Evolutionary conservation across 148 eudicot species (phyloP).

Genomic region (Vaccinium myrtillus): DNA sequence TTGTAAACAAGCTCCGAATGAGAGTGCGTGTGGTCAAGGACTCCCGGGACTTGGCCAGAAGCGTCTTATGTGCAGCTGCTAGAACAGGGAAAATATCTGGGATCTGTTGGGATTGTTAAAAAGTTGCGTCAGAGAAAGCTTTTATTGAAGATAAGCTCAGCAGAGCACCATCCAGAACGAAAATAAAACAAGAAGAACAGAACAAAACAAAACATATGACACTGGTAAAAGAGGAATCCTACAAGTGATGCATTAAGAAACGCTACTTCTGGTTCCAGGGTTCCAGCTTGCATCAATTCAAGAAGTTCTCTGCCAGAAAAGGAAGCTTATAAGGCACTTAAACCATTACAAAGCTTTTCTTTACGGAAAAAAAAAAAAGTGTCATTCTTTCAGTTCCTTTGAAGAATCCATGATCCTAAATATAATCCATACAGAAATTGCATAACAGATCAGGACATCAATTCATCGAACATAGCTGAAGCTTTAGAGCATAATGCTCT

Average conservation of each 20-base stretch:
- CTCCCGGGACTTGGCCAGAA: slow-evolving; percentile 66
- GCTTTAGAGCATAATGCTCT: not conserved
- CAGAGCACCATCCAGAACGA: not conserved
- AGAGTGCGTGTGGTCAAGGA: slow-evolving; percentile 75
- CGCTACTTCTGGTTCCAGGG: slow-evolving; percentile 89
- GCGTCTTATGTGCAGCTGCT: slow-evolving; percentile 88
- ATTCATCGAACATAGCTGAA: not conserved
- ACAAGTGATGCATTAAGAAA: slow-evolving; percentile 93
- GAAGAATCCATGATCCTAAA: not conserved
- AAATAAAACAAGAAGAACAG: not conserved
- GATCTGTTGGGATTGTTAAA: slow-evolving; percentile 43
- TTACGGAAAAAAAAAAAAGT: not conserved
- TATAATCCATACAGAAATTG: not conserved
- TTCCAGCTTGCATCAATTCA: slow-evolving; percentile 81
- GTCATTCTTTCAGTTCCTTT: not conserved
- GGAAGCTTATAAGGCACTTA: not conserved
- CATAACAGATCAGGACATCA: not conserved
- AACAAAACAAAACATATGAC: not conserved
- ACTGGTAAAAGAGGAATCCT: slow-evolving; percentile 19
- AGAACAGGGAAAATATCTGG: slow-evolving; percentile 89
- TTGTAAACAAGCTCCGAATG: slow-evolving; percentile 96
- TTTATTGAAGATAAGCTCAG: not conserved
- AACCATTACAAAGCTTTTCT: not conserved
- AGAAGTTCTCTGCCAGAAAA: slow-evolving; percentile 71
- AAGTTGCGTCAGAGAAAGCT: slow-evolving; percentile 2